Evolutionary conservation across 2,329 filamentous ascomycete genomes (phyloP), one percentile per base, ranked within the genome.

Genomic region (Beauveria sp.): DNA sequence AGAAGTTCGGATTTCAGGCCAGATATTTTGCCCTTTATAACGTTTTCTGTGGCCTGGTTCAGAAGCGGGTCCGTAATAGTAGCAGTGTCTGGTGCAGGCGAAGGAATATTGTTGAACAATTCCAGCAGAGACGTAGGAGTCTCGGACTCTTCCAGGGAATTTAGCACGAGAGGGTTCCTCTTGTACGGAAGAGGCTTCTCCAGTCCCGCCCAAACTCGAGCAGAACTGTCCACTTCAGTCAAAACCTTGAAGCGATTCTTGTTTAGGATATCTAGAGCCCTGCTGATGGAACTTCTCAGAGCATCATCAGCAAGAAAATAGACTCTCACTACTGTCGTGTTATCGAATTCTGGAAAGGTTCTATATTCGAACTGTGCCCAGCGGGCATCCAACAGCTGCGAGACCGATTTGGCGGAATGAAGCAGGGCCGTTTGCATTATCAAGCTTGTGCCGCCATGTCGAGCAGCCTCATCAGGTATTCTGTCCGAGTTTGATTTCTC

Each of bases 71-170:
- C 81, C 1, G 68, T 63, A 8, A 89, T 75, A 0, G 67, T 64
- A 1, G 76, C 72, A 0, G 79, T 75, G n/a, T 74, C 69, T 2
- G 90, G 89, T 2, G 76, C 70, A 0, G 90, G 90, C 0, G 89
- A 90, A 0, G 87, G 84, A 1, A 92, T 79, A 3, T 76, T 84
- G 70, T 92, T 92, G 77, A 92, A 92, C 52, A 91, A 75, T 30
- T 86, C 80, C 53, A 91, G 83, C 1, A 92, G 73, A 2, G 75
- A 69, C 10, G 79, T 37, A 37, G 34, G 34, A 37, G 34, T 71
- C 20, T 81, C 74, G 1, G 68, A 66, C 5, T 67, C 63, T 5
- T 70, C 71, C 8, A 22, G 3, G 12, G n/a, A 12, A 22, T 30
- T 24, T 5, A 26, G 63, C 59, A 78, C 74, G 50, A 77, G 77